Percentiles rank a stretch among this genome's conserved stretches.
These are phyloP conservation scores for Hansenula lynferdii DNA, from an alignment of 1,139 yeast species.

Conservation along the genomic window DNA sequence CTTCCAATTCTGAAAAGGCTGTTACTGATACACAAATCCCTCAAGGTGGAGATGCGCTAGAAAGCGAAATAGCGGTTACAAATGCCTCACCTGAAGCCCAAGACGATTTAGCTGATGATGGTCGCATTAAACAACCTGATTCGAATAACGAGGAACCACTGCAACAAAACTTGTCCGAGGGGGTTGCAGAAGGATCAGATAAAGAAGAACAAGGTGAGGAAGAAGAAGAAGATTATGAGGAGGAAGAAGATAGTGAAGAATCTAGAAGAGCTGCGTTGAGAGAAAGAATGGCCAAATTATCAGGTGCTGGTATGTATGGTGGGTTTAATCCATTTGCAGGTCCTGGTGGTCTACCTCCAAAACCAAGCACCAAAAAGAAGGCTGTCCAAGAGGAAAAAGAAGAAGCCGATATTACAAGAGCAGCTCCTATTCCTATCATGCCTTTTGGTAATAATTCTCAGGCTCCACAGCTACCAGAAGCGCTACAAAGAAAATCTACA, in stretches of 20 bases:
- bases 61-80: slow-evolving; percentile 5
- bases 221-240: slow-evolving; percentile 39
- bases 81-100: slow-evolving; percentile 1
- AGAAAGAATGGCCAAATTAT: slow-evolving; percentile 93
- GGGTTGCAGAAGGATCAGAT: slow-evolving; percentile 16
- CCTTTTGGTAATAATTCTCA: slow-evolving; percentile 40
- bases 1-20: neutral
- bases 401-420: slow-evolving; percentile 19
- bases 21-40: neutral
- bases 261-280: slow-evolving; percentile 72
- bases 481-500: slow-evolving; percentile 18
- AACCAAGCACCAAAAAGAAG: slow-evolving; percentile 24
- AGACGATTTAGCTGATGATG: slow-evolving; percentile 9
- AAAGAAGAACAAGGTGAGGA: slow-evolving; percentile 26
- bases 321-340: slow-evolving; percentile 53
- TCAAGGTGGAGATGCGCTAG: too few relatives aligned
- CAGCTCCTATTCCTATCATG: slow-evolving; percentile 44
- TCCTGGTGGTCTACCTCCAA: slow-evolving; percentile 28
- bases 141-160: too few relatives aligned
- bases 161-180: too few relatives aligned
- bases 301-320: slow-evolving; percentile 86
- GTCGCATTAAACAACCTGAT: too few relatives aligned
- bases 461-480: slow-evolving; percentile 24
- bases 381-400: slow-evolving; percentile 23
- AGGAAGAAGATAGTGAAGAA: slow-evolving; percentile 69